Evolutionary conservation across 2,329 filamentous ascomycete species (phyloP).

Genomic region (Diaporthe velutina): DNA sequence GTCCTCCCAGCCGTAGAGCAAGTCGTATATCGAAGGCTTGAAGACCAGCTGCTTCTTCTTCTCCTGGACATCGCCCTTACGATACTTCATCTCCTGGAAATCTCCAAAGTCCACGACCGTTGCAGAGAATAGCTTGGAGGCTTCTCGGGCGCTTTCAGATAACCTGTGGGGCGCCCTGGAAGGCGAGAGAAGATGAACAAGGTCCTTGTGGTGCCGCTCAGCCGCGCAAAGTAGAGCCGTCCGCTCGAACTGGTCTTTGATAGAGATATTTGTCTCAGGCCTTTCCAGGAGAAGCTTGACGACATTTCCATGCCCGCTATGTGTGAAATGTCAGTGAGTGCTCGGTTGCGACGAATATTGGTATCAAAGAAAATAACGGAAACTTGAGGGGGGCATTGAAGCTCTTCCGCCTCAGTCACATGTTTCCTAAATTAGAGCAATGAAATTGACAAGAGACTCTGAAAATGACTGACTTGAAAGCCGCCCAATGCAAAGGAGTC

Average conservation of each 20-base stretch:
- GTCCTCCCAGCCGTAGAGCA: conserved; percentile 62
- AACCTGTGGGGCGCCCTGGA: conserved; percentile 50
- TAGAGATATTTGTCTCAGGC: conserved; percentile 48
- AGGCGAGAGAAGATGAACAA: conserved; percentile 56
- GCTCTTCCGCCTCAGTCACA: too few species aligned
- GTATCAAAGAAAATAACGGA: too few species aligned
- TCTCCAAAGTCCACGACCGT: conserved; percentile 66
- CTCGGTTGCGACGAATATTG: too few species aligned
- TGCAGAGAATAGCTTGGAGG: conserved; percentile 63
- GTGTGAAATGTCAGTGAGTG: neutral
- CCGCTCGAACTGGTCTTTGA: conserved; percentile 55
- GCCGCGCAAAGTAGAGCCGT: conserved; percentile 57
- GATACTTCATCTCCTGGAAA: conserved; percentile 45
- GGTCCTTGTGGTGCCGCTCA: conserved; percentile 50
- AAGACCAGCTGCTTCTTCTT: conserved; percentile 56
- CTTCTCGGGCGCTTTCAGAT: conserved; percentile 54
- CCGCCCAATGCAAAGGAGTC: conserved; percentile 67
- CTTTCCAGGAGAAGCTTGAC: conserved; percentile 56
- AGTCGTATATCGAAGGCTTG: conserved; percentile 62
- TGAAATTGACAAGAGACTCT: neutral
- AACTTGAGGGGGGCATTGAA: neutral
- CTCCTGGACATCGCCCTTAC: conserved; percentile 35
- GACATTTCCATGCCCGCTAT: conserved; percentile 55
- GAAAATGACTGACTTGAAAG: conserved; percentile 51
- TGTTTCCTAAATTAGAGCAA: neutral